Conservation (phyloP, 2,329 filamentous ascomycete species). For the Phyllosticta citrichinensis region DNA sequence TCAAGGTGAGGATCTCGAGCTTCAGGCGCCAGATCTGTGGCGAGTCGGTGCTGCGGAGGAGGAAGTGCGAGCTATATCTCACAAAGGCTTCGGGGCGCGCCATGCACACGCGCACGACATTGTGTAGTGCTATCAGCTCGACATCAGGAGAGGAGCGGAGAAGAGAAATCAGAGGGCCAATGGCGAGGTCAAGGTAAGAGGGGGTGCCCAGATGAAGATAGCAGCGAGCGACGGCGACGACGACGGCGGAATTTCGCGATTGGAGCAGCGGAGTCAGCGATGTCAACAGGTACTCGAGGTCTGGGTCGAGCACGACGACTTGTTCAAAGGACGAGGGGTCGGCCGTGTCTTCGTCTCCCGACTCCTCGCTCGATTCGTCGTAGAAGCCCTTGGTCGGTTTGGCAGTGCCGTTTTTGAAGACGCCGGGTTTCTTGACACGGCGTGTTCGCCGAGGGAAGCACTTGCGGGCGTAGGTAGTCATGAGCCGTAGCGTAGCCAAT, state of each 20-base stretch:
- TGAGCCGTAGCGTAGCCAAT: conserved; percentile 67
- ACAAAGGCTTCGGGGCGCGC: conserved; percentile 70
- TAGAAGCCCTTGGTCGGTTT: conserved; percentile 64
- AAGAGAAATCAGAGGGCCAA: conserved; percentile 79
- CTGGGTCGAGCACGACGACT: conserved; percentile 59
- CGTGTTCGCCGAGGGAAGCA: conserved; percentile 69
- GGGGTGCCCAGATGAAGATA: conserved; percentile 77
- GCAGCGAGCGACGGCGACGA: conserved; percentile 74
- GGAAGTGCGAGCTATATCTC: conserved; percentile 78
- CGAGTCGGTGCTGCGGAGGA: conserved; percentile 70
- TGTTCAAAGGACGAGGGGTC: conserved; percentile 43
- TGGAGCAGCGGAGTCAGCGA: conserved; percentile 76
- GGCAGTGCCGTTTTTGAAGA: conserved; percentile 16
- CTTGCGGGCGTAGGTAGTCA: conserved; percentile 74
- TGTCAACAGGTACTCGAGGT: conserved; percentile 71
- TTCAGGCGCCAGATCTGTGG: conserved; percentile 83
- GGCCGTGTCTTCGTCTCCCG: conserved; percentile 32
- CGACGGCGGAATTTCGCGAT: conserved; percentile 86
- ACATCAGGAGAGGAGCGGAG: conserved; percentile 78
- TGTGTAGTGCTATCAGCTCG: conserved; percentile 81
- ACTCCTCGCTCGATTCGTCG: conserved; percentile 47
- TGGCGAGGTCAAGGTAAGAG: conserved; percentile 62
- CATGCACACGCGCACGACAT: conserved; percentile 88
- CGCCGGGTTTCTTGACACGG: conserved; percentile 43
- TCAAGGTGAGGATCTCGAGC: conserved; percentile 77